These are phyloP conservation scores for Phytophthora nicotianae DNA, from an alignment of 352 stramenopile species.

Conservation along the genomic window DNA sequence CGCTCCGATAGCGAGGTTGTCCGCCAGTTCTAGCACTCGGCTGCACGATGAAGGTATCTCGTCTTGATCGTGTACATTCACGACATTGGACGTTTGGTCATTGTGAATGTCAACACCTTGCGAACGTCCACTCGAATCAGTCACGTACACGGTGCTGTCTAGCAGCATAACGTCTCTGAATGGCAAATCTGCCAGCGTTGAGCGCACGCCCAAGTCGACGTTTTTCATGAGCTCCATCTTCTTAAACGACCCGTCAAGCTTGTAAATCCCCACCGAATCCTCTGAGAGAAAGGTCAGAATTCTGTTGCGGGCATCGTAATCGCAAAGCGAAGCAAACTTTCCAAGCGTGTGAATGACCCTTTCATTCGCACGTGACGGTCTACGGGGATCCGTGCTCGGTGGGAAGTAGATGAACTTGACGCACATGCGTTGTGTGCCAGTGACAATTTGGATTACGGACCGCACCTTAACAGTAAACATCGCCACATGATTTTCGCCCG, in stretches of 20 bases:
- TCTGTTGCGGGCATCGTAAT: slow-evolving; percentile 29
- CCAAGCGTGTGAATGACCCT: slow-evolving; percentile 22
- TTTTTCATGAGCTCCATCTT: slow-evolving; percentile 32
- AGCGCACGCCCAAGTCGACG: slow-evolving; percentile 35
- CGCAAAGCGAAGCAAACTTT: slow-evolving; percentile 28
- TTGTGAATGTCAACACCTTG: slow-evolving; percentile 50
- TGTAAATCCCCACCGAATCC: slow-evolving; percentile 30
- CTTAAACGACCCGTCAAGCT: slow-evolving; percentile 40
- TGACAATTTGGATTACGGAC: slow-evolving; percentile 30
- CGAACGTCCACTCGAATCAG: slow-evolving; percentile 27
- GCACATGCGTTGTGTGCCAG: slow-evolving; percentile 20
- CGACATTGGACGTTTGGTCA: slow-evolving; percentile 45
- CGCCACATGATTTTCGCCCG: slow-evolving; percentile 19
- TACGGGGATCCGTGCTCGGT: background rate
- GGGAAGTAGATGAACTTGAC: slow-evolving; percentile 28
- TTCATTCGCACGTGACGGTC: slow-evolving; percentile 6
- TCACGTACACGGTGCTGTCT: slow-evolving; percentile 38
- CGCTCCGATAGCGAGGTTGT: slow-evolving; percentile 42
- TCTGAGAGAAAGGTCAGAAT: slow-evolving; percentile 28
- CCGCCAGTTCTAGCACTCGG: slow-evolving; percentile 29
- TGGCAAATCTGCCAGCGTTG: slow-evolving; percentile 29
- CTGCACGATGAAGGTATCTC: slow-evolving; percentile 7
- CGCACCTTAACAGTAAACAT: slow-evolving; percentile 41
- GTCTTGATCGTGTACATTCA: slow-evolving; percentile 4
- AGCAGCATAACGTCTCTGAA: slow-evolving; percentile 35